Percentiles rank a stretch among this genome's conserved stretches.
phyloP scores from a whole-genome alignment of 805 yeast genomes.

The Wickerhamiella australiensis region DNA sequence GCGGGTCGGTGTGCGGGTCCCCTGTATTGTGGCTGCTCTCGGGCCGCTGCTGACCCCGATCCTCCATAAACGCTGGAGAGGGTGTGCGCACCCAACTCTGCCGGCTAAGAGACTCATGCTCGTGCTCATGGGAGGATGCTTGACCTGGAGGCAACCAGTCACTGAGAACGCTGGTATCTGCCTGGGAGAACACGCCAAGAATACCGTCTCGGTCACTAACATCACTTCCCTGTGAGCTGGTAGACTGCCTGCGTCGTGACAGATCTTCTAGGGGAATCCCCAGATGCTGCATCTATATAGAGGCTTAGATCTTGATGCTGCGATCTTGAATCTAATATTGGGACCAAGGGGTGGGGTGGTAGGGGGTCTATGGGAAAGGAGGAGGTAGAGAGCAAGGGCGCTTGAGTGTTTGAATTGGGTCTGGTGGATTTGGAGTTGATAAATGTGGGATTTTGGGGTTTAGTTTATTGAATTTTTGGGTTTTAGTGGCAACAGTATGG shows the following conservation, averaged over 20 bases:
- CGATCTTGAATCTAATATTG: not conserved
- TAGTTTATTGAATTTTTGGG: no score
- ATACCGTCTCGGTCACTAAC: slow-evolving; percentile 7
- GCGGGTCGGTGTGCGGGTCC: no score
- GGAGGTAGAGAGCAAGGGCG: not conserved
- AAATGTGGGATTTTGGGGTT: no score
- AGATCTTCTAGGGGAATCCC: slow-evolving; percentile 9
- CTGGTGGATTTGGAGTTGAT: no score
- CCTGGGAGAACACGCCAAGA: slow-evolving; percentile 6
- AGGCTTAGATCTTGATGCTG: not conserved
- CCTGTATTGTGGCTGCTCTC: no score
- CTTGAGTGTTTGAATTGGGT: not conserved
- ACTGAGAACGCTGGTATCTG: slow-evolving; percentile 2
- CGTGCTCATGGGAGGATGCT: not conserved
- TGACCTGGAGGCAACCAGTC: slow-evolving; percentile 5
- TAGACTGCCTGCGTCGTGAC: not conserved
- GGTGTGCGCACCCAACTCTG: not conserved
- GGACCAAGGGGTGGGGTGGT: no score
- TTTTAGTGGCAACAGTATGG: no score
- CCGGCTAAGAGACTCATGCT: not conserved
- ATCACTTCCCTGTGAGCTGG: not conserved
- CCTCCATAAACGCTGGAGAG: not conserved
- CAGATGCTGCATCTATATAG: slow-evolving; percentile 9
- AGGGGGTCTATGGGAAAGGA: not conserved
- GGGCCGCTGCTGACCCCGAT: no score